Conservation (phyloP, 345 rosid genomes). For the Mallotus nudiflorus region DNA sequence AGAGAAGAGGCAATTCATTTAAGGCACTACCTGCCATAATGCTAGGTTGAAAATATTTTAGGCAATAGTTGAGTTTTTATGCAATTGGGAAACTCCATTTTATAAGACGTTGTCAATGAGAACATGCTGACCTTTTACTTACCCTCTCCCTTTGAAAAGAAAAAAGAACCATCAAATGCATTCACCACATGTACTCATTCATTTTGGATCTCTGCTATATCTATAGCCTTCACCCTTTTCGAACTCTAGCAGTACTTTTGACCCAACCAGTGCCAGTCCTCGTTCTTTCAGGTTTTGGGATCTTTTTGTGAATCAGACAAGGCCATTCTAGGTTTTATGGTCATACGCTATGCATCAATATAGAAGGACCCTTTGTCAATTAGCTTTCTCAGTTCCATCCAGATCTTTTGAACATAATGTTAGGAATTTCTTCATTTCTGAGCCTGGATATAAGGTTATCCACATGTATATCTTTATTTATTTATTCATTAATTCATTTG, state of each 20-base stretch:
- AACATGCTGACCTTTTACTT: background rate
- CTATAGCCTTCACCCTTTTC: background rate
- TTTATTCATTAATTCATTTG: background rate
- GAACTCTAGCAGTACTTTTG: conserved; percentile 2
- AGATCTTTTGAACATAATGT: background rate
- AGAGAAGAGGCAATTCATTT: background rate
- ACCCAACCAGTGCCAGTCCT: background rate
- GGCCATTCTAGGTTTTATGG: no score
- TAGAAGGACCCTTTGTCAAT: background rate
- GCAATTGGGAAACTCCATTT: background rate
- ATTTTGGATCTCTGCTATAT: conserved; percentile 1
- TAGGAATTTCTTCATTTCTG: background rate
- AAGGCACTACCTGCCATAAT: background rate
- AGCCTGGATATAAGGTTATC: no score
- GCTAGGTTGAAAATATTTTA: background rate
- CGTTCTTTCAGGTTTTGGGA: no score
- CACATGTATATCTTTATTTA: no score
- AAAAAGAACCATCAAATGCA: background rate
- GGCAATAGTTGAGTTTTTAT: background rate
- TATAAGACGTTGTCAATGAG: background rate
- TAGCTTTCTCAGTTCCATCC: background rate
- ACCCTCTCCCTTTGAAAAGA: background rate
- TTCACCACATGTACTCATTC: background rate
- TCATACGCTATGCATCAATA: no score
- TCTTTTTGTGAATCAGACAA: no score